Conservation (phyloP, 257 asterid genomes). For the Haberlea rhodopensis region DNA sequence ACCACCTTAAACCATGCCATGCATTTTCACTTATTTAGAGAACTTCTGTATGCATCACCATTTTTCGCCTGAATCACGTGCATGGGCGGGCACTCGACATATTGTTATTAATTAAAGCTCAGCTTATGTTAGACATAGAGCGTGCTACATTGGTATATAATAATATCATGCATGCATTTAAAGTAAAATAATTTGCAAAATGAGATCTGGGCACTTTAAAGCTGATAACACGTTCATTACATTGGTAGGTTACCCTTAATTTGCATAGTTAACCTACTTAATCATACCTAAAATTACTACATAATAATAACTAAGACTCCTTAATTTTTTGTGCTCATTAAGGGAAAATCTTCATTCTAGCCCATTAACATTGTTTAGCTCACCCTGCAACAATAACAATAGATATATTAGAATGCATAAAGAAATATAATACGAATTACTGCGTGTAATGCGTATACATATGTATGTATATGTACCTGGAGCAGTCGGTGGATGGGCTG, state of each 20-base stretch:
- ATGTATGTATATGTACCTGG: constrained; percentile 25
- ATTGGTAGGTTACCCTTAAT: neutral
- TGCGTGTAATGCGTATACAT: neutral
- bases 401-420: neutral
- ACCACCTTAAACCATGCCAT: too few species aligned
- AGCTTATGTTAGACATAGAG: too few species aligned
- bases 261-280: neutral
- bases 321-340: neutral
- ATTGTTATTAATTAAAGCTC: too few species aligned
- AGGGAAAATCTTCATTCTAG: neutral
- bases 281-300: neutral
- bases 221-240: neutral
- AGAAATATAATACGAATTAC: neutral
- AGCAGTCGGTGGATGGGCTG: constrained; percentile 52
- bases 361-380: neutral
- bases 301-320: too few species aligned
- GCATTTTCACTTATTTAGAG: too few species aligned
- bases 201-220: neutral
- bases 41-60: too few species aligned
- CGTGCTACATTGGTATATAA: too few species aligned
- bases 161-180: neutral
- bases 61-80: too few species aligned
- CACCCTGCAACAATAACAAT: neutral
- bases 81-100: too few species aligned
- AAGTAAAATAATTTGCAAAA: neutral